Evolutionary conservation across 2,329 filamentous ascomycete genomes (phyloP), one percentile per base, ranked within the genome.

Genomic region (Alternaria sp.): DNA sequence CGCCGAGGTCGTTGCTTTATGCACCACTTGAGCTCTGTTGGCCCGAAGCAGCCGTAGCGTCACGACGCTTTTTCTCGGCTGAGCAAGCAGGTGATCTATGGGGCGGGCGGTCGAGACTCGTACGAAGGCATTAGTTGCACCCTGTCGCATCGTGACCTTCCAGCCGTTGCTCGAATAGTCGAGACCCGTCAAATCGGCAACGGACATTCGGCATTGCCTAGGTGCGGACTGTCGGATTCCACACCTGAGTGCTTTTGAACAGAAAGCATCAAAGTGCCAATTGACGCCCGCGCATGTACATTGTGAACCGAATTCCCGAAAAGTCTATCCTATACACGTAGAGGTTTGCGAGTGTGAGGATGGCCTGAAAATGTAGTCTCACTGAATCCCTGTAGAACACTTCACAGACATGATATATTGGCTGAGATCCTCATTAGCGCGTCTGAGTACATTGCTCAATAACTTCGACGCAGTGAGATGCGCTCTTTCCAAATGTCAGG

Each of bases 21-120:
- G 68, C 68, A 66, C 51, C 65, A 59, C 61, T 49, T 69, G 68
- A 67, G 61, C 54, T 17, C 26, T 19, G 17, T 49, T 68, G 26
- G 32, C 68, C 62, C 12, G 21, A 59, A 58, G 32, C 23, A 53
- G 61, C 23, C 40, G 15, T 69, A 66, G 68, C 60, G 61, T 49
- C 61, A 28, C 47, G n/a, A 15, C 63, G 54, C 63, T 57, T 68
- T 56, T 51, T 49, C 51, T 64, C 60, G 63, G 65, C 58, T 62
- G 51, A 45, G 23, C 43, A 57, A 56, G 45, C 69, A 71, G 58
- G 57, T 71, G 69, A 68, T 58, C 61, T 55, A 13, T 36, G 45
- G 54, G 28, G 19, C 40, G 54, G 25, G 19, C 40, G 65, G 67
- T 67, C 68, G 71, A 73, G 68, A 68, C 67, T 67, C 44, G 40